Evolutionary conservation across 2,329 filamentous ascomycete genomes (phyloP), one percentile per base, ranked within the genome.

Genomic region (Nemania bipapillata): DNA sequence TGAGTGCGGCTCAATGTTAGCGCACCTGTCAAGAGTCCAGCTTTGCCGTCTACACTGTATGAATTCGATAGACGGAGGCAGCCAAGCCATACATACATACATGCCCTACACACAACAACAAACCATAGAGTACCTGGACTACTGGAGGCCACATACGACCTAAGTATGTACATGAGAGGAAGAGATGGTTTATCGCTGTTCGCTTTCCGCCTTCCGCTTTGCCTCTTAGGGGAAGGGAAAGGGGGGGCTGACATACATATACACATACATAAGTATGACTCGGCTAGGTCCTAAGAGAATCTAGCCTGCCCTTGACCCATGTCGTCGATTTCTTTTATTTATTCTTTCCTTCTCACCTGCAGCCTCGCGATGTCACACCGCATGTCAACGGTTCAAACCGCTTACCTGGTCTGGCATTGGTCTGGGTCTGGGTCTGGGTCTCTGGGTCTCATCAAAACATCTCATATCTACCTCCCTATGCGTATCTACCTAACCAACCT

Each of bases 181-280:
- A 15, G 40, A 45, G 40, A 45, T 15, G 12, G 40, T 15, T 45
- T 45, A n/a, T 45, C 40, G 40, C 40, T 45, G 40, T 65, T 45
- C 40, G 40, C 40, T 45, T 4, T 68, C 40, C 66, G 66, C 50
- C 20, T 4, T 68, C 40, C 66, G 66, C 50, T 64, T 53, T 53
- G 40, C 61, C 45, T 64, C 45, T 49, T 49, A 20, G 45, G 20
- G 45, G 30, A 9, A 4, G 4, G 4, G 5, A 20, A 22, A 8
- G 45, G 30, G 30, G 4, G 4, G 4, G 5, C 45, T 24, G 17
- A n/a, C 45, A 49, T 49, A n/a, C n/a, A n/a, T n/a, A n/a, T n/a
- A n/a, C n/a, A n/a, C n/a, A n/a, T n/a, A n/a, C n/a, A n/a, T n/a
- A n/a, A n/a, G n/a, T n/a, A 49, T 49, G 45, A 9, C 2, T 32